phyloP scores from a whole-genome alignment of 2,329 filamentous ascomycete species.

The Ophiocordyceps polyrhachis-furcata region DNA sequence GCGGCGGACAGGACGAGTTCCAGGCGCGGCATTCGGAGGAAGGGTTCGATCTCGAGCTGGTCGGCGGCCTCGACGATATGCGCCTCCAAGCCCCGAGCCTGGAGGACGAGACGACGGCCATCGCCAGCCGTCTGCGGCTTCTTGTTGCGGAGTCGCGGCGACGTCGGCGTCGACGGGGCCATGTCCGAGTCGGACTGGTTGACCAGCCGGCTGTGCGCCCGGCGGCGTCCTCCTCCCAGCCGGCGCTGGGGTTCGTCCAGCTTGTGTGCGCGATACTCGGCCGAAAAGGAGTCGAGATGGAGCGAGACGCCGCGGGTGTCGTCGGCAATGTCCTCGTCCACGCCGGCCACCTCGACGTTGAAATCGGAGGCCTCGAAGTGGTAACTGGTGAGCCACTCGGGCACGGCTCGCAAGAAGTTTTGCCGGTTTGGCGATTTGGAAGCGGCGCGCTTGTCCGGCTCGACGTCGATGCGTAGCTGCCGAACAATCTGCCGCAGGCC shows the following conservation, averaged over 20 bases:
- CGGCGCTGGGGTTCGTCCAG: conserved; percentile 43
- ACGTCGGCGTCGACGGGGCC: conserved; percentile 11
- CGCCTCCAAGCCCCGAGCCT: conserved; percentile 68
- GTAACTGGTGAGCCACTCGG: conserved; percentile 68
- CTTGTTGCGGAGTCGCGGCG: conserved; percentile 28
- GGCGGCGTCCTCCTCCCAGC: conserved; percentile 34
- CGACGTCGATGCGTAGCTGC: conserved; percentile 55
- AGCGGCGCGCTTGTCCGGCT: conserved; percentile 34
- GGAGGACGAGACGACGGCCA: conserved; percentile 63
- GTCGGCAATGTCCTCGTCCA: conserved; percentile 67
- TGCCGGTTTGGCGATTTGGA: conserved; percentile 31
- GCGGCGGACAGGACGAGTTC: conserved; percentile 72
- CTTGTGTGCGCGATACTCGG: conserved; percentile 74
- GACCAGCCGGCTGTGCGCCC: conserved; percentile 55
- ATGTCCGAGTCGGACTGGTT: conserved; percentile 51
- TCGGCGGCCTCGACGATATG: conserved; percentile 81
- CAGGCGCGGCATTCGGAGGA: conserved; percentile 68
- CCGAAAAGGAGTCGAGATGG: conserved; percentile 72
- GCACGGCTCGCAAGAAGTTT: conserved; percentile 61
- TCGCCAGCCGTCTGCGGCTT: conserved; percentile 44
- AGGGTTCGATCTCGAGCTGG: conserved; percentile 68
- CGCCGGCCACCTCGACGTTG: conserved; percentile 74
- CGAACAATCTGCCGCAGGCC: conserved; percentile 81
- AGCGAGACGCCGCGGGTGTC: conserved; percentile 68
- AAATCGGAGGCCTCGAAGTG: conserved; percentile 78